Evolutionary conservation across 257 asterid species (phyloP), one percentile per base, ranked within the genome.

Genomic region (Dorcoceras hygrometricum): DNA sequence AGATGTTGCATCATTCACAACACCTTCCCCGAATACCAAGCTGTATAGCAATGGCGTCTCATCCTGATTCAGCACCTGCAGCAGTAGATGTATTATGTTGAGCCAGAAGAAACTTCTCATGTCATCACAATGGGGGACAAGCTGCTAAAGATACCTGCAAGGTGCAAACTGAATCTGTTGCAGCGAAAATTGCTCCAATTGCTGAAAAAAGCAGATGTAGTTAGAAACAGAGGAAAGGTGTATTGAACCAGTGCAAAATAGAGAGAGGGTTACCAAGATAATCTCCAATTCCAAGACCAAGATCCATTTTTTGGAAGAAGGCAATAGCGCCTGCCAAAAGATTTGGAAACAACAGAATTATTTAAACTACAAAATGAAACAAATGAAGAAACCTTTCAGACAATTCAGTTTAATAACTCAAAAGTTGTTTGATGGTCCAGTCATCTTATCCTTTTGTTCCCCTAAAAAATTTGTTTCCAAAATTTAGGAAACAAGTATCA

Each of bases 151-250:
- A 63, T 77, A 89, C 99, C 89, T 94, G 99, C 81, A 94, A 79
- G n/a, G 99, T 94, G 91, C 99, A 94, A 51, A 94, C 99, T 62
- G 99, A 94, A 81, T 94, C 99, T 51, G 99, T 94, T 24, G 99
- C 99, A 29, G 99, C 90, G 65, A 94, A 94, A 67, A 94, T 90
- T 65, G 99, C 92, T 82, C 99, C 99, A 62, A 90, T 80, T 55
- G 99, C 99, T 94, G 84, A 77, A 57, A 84, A 22, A 63, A 74
- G 43, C 62, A 55, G 58, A 57, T 63, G 28, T 53, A 26, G 62
- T 68, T 73, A 71, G 62, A 68, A 48, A 69, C 26, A 69, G 61
- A 53, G 66, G 27, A 68, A 23, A 29, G 4, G 27, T 26, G 16
- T 4, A 5, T 59, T 19, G 29, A 31, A 32, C 46, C 31, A 0